Conservation (phyloP, 2,329 filamentous ascomycete species). For the Claviceps humidiphila region DNA sequence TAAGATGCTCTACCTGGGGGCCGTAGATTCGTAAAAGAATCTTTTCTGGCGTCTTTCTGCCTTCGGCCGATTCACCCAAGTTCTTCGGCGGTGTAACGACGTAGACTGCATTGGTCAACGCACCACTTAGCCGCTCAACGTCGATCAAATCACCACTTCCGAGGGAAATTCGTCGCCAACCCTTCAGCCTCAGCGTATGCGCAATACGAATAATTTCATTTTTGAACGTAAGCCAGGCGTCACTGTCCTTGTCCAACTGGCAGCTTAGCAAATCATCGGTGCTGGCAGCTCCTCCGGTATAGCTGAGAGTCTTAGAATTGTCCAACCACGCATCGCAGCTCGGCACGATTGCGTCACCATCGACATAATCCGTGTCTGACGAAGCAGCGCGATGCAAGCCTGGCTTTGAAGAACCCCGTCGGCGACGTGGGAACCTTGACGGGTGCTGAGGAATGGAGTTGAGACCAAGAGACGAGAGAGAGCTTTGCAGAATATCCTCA, state of each 20-base stretch:
- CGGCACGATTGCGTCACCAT: constrained; percentile 72
- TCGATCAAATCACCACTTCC: constrained; percentile 54
- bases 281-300: constrained; percentile 37
- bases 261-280: constrained; percentile 29
- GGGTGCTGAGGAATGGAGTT: constrained; percentile 29
- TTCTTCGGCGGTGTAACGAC: constrained; percentile 72
- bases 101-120: constrained; percentile 92
- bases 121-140: constrained; percentile 72
- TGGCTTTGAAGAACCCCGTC: constrained; percentile 20
- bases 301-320: constrained; percentile 78
- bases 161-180: constrained; percentile 74
- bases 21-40: constrained; percentile 86
- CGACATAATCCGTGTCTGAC: constrained; percentile 75
- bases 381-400: constrained; percentile 40
- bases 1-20: constrained; percentile 87
- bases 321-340: constrained; percentile 75
- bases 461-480: constrained; percentile 41
- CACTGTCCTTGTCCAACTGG: constrained; percentile 51
- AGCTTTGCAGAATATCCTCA: constrained; percentile 65
- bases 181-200: constrained; percentile 80
- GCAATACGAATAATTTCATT: constrained; percentile 79
- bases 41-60: constrained; percentile 44
- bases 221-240: constrained; percentile 79
- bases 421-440: constrained; percentile 29
- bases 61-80: constrained; percentile 24